Evolutionary conservation across 1,139 yeast genomes (phyloP).

Genomic region (Hanseniaspora gamundiae): DNA sequence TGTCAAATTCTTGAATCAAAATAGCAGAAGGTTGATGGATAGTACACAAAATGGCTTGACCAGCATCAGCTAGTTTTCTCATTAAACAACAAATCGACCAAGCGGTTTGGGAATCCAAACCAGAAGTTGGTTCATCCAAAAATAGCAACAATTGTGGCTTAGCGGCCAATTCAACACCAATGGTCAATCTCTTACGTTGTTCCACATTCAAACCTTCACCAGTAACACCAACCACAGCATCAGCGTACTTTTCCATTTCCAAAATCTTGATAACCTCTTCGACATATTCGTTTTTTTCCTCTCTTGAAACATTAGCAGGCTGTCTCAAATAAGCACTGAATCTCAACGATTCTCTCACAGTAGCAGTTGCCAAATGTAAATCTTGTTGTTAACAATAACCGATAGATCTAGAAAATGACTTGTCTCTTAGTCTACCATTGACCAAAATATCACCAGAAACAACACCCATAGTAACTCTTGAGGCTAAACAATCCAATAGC

Average conservation of each 20-base stretch:
- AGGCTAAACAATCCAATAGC: conserved; percentile 49
- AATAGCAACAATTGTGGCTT: conserved; percentile 61
- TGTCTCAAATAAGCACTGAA: conserved; percentile 62
- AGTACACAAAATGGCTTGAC: conserved; percentile 64
- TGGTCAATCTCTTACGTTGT: conserved; percentile 63
- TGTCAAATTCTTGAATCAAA: conserved; percentile 53
- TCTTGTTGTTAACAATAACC: conserved; percentile 70
- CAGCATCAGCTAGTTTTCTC: conserved; percentile 51
- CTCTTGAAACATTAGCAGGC: conserved; percentile 34
- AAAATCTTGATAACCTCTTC: conserved; percentile 49
- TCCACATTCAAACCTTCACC: conserved; percentile 60
- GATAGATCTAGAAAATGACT: conserved; percentile 55
- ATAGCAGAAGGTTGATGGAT: conserved; percentile 69
- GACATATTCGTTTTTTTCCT: conserved; percentile 51
- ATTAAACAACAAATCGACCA: conserved; percentile 59
- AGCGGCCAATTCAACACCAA: conserved; percentile 74
- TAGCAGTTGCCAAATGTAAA: conserved; percentile 47
- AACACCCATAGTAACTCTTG: conserved; percentile 56
- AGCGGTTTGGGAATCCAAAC: conserved; percentile 75
- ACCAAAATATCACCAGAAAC: conserved; percentile 57
- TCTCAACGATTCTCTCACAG: conserved; percentile 57
- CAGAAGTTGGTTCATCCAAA: conserved; percentile 82
- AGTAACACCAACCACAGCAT: conserved; percentile 61
- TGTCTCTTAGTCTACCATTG: conserved; percentile 46
- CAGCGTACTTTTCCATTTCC: conserved; percentile 56